phyloP scores from a whole-genome alignment of 768 basidiomycete genomes.

The Tephrocybe sp. region DNA sequence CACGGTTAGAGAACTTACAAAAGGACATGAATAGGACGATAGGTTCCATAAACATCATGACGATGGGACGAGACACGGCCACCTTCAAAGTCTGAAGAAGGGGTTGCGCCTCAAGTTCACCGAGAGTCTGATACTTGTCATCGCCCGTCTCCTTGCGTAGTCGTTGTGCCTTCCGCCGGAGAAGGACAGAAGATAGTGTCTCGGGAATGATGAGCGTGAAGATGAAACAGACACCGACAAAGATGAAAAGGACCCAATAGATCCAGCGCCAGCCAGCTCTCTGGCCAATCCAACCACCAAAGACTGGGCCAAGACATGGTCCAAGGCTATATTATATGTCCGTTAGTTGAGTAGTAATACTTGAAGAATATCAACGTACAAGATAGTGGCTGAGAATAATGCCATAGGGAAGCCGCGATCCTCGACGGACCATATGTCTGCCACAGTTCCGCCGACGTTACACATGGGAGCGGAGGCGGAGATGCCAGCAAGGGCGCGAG shows the following conservation, averaged over 20 bases:
- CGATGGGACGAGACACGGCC: constrained; percentile 4
- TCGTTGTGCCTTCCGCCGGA: constrained; percentile 39
- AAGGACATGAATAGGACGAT: constrained; percentile 10
- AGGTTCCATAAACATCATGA: constrained; percentile 10
- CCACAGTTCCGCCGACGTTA: constrained; percentile 44
- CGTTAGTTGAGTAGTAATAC: neutral
- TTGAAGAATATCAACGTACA: constrained; percentile 28
- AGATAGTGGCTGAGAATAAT: constrained; percentile 46
- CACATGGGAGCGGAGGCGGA: constrained; percentile 18
- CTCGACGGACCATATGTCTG: constrained; percentile 42
- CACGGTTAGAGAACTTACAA: constrained; percentile 1
- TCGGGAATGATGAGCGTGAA: constrained; percentile 47
- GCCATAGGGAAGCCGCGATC: constrained; percentile 47
- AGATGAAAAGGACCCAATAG: constrained; percentile 49
- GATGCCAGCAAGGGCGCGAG: constrained; percentile 18
- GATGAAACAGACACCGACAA: constrained; percentile 34
- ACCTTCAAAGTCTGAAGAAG: constrained; percentile 4
- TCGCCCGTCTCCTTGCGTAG: constrained; percentile 38
- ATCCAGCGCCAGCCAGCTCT: constrained; percentile 48
- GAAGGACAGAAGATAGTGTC: constrained; percentile 47
- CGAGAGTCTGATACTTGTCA: constrained; percentile 12
- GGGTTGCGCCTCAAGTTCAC: constrained; percentile 6
- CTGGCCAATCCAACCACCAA: constrained; percentile 48
- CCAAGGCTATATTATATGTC: constrained; percentile 35
- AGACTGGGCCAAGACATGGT: constrained; percentile 48